A percentile compares a stretch with the other conserved stretches of the same genome.
Conservation (phyloP, 208 protist species). For the Wallacemonas sp. region DNA sequence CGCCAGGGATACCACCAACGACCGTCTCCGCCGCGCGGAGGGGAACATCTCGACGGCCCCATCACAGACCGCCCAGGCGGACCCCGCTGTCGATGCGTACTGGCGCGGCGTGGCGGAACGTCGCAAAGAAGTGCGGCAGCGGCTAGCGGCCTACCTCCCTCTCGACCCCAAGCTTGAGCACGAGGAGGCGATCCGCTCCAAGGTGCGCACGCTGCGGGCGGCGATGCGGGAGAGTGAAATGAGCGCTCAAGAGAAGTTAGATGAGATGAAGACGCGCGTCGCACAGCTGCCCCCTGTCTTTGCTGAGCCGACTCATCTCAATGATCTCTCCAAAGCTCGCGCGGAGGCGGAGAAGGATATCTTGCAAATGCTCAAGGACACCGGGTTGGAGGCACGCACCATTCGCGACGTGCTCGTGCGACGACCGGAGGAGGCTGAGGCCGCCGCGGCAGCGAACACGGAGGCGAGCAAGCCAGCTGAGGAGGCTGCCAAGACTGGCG, state of each 20-base stretch:
- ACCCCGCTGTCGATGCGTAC: slow-evolving; percentile 4
- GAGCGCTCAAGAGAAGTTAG: slow-evolving; percentile 45
- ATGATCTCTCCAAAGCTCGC: slow-evolving; percentile 59
- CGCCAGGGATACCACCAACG: slow-evolving; percentile 18
- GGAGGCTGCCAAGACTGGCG: background rate
- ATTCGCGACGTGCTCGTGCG: slow-evolving; percentile 50
- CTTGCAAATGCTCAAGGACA: slow-evolving; percentile 62
- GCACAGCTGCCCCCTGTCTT: slow-evolving; percentile 80
- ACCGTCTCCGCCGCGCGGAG: slow-evolving; percentile 20
- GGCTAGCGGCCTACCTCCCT: slow-evolving; percentile 59
- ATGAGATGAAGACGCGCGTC: slow-evolving; percentile 71
- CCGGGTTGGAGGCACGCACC: slow-evolving; percentile 55
- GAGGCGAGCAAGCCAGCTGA: background rate
- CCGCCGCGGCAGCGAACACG: slow-evolving; percentile 7
- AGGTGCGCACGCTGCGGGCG: slow-evolving; percentile 57
- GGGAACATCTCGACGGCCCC: slow-evolving; percentile 28
- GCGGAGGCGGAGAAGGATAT: slow-evolving; percentile 70
- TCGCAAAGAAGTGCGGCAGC: slow-evolving; percentile 57
- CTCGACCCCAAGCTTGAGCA: slow-evolving; percentile 28
- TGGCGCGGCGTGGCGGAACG: slow-evolving; percentile 22
- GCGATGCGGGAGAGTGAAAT: slow-evolving; percentile 51
- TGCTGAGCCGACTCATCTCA: slow-evolving; percentile 72
- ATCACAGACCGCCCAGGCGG: background rate
- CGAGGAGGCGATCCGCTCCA: slow-evolving; percentile 54
- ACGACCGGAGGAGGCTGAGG: slow-evolving; percentile 3